Base-by-base conservation (phyloP, 345 rosid genomes). In the Odontarrhena argentea region DNA sequence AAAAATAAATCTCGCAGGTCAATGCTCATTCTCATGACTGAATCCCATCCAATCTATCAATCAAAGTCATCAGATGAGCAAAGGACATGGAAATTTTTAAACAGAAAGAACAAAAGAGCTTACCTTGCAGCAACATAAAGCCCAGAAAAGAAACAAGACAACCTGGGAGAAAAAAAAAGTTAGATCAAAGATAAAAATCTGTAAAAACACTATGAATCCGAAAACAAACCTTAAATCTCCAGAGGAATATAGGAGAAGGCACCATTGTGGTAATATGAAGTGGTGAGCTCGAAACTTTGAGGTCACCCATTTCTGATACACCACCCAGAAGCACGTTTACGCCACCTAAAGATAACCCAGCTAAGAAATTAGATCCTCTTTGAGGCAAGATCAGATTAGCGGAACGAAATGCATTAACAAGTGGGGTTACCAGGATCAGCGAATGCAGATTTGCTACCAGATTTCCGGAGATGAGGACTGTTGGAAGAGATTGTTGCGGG, bases 21-120 rank as follows among this genome's bases (percentile, higher is more conserved):
- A 2, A 48, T 83, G 44, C 96, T 82, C 97, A 94, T 94, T 78
- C 97, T 84, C 97, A 94, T 88, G 55, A 91, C 97, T 14, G 99
- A 94, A 78, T 85, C 88, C 99, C 95, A 94, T 78, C 97, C 96
- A 79, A 86, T 78, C 99, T 94, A 70, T 34, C 32, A 25, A 46
- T 50, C 53, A 47, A 47, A 3, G 7, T 9, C 42, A 0, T 14
- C 18, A 54, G 55, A 13, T 18, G 22, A 18, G 22, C 22, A 18
- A 18, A 18, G 22, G 22, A 18, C 22, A 18, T 18, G 22, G 22
- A 63, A 32, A 11, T 2, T 35, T 15, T 10, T 56, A 11, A 40
- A 24, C 48, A 49, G 4, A 45, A 49, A 40, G 2, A 9, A 30
- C 9, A 5, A 52, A 53, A 60, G n/a, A 55, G 65, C 85, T 77